Evolutionary conservation across 2,329 filamentous ascomycete genomes (phyloP).

Genomic region (Amylocarpus encephaloides): DNA sequence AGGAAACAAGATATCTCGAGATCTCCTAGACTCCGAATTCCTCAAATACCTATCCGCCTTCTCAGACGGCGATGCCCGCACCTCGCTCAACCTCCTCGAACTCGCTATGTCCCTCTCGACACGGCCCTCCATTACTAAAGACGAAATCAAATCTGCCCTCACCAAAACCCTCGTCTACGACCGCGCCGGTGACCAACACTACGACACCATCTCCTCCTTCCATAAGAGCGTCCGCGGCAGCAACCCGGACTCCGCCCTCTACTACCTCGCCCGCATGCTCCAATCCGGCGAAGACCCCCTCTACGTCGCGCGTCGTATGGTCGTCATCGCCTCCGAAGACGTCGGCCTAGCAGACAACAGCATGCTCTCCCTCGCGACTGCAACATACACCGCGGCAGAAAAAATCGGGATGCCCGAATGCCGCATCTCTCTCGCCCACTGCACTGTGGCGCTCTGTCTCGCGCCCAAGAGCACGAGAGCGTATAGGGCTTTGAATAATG

Average conservation of each 20-base stretch:
- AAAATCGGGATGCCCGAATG: constrained; percentile 95
- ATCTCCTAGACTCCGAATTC: constrained; percentile 70
- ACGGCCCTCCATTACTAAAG: constrained; percentile 59
- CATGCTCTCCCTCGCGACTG: constrained; percentile 76
- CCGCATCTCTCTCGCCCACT: constrained; percentile 85
- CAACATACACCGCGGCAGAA: constrained; percentile 79
- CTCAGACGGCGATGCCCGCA: constrained; percentile 86
- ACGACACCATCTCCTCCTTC: constrained; percentile 94
- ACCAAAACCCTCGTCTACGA: constrained; percentile 95
- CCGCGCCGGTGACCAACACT: constrained; percentile 90
- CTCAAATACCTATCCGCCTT: constrained; percentile 78
- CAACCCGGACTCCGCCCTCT: constrained; percentile 80
- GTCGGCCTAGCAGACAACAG: constrained; percentile 83
- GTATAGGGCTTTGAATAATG: constrained; percentile 77
- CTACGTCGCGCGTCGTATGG: constrained; percentile 85
- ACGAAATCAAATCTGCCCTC: constrained; percentile 71
- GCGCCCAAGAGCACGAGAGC: constrained; percentile 82
- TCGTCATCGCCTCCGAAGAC: constrained; percentile 93
- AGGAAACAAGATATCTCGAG: constrained; percentile 35
- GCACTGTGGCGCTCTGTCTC: constrained; percentile 70
- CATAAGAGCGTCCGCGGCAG: constrained; percentile 91
- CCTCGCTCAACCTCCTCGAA: constrained; percentile 86
- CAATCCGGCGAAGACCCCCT: constrained; percentile 90
- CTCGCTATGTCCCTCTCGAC: constrained; percentile 73
- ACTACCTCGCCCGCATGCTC: constrained; percentile 94